Evolutionary conservation across 169 alveolate species (phyloP).

Genomic region (Plasmodium yoelii): DNA sequence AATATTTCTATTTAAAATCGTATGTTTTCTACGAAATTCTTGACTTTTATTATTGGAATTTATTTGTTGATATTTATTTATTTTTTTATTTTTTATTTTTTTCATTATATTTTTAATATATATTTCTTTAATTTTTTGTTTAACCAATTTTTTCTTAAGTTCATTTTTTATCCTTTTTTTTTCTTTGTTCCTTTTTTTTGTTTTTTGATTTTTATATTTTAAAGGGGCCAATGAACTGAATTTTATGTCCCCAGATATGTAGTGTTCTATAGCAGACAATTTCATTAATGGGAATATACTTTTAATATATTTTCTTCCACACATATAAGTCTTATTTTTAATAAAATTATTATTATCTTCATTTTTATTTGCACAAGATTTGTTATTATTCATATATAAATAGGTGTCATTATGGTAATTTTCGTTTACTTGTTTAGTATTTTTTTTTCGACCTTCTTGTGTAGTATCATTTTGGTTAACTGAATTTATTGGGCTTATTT

Average conservation of each 20-base stretch:
- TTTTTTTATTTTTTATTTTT: constrained; percentile 41
- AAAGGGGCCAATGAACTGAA: constrained; percentile 73
- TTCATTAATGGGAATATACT: constrained; percentile 75
- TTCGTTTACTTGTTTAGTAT: background rate
- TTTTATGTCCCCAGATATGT: constrained; percentile 73
- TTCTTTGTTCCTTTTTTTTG: constrained; percentile 22
- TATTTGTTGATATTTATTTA: constrained; percentile 19
- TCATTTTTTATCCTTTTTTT: constrained; percentile 41
- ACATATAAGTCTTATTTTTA: constrained; percentile 26
- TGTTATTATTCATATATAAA: background rate
- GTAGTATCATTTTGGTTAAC: background rate
- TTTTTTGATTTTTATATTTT: constrained; percentile 25
- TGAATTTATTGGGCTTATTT: background rate
- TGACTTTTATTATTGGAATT: background rate
- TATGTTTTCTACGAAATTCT: background rate
- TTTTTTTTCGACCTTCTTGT: background rate
- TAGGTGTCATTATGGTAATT: background rate
- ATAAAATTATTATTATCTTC: background rate
- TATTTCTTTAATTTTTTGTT: constrained; percentile 48
- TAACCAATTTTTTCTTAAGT: constrained; percentile 44
- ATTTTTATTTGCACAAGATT: background rate
- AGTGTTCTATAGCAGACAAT: constrained; percentile 62
- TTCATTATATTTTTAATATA: constrained; percentile 28
- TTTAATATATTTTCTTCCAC: constrained; percentile 59
- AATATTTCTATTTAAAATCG: constrained; percentile 34